These are phyloP conservation scores for Microbotryum violaceum DNA, from an alignment of 1,284 basidiomycete genomes.

Conservation along the genomic window DNA sequence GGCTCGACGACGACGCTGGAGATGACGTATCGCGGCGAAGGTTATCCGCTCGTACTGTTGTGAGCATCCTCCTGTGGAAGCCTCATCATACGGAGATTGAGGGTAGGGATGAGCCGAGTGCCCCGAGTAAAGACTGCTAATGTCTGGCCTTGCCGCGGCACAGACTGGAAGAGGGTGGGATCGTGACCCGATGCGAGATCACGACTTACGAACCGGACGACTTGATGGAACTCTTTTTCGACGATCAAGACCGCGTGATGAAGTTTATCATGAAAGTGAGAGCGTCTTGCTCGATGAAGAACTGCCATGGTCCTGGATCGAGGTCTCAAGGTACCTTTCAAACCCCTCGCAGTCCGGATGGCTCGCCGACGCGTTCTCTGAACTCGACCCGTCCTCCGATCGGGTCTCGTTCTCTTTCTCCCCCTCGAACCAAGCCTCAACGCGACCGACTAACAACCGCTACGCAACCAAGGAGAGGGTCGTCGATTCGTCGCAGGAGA, in stretches of 20 bases:
- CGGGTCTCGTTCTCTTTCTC: conserved; percentile 68
- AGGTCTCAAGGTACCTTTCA: not conserved
- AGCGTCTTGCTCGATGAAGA: not conserved
- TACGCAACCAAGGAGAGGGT: conserved; percentile 15
- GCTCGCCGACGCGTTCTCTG: conserved; percentile 83
- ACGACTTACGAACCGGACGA: conserved; percentile 77
- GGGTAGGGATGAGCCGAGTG: no score
- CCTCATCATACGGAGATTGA: not conserved
- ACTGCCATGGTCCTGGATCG: not conserved
- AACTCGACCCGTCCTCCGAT: conserved; percentile 74
- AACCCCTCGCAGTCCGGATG: conserved; percentile 60
- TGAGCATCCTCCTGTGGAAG: conserved; percentile 45
- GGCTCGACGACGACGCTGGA: conserved; percentile 61
- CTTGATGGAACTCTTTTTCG: conserved; percentile 68
- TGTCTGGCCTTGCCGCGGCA: not conserved
- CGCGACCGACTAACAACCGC: conserved; percentile 11
- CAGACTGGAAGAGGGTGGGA: conserved; percentile 78
- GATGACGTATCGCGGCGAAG: conserved; percentile 69
- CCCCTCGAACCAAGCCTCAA: conserved; percentile 2
- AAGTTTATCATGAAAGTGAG: conserved; percentile 78
- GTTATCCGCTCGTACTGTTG: conserved; percentile 77
- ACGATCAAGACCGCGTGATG: conserved; percentile 58
- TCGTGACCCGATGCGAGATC: conserved; percentile 81
- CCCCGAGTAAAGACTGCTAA: no score
- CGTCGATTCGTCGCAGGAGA: conserved; percentile 14